A percentile compares a stretch with the other conserved stretches of the same genome.
Evolutionary conservation across 805 yeast genomes (phyloP).

Genomic region (Metschnikowia chrysomelidarum): DNA sequence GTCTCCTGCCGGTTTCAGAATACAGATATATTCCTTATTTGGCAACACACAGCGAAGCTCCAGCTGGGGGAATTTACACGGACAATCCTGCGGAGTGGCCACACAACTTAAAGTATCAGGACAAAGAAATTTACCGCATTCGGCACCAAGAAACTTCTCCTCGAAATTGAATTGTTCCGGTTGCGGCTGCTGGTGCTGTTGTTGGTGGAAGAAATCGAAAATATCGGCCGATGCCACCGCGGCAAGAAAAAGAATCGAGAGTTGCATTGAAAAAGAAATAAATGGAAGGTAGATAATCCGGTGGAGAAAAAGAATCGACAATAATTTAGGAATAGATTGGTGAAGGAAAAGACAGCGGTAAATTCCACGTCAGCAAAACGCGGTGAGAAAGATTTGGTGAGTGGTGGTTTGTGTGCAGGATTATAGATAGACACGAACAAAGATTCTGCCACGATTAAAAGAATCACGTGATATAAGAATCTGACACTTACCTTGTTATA

Average conservation of each 20-base stretch:
- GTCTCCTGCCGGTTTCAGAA: slow-evolving; percentile 69
- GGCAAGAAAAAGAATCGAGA: slow-evolving; percentile 10
- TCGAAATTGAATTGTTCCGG: slow-evolving; percentile 30
- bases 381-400: too few relatives aligned
- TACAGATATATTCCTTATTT: slow-evolving; percentile 68
- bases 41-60: slow-evolving; percentile 82
- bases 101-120: slow-evolving; percentile 85
- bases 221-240: slow-evolving; percentile 28
- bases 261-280: too few relatives aligned
- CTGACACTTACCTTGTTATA: too few relatives aligned
- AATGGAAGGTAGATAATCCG: too few relatives aligned
- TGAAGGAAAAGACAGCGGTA: too few relatives aligned
- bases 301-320: too few relatives aligned
- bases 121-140: slow-evolving; percentile 71
- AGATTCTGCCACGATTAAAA: too few relatives aligned
- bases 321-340: too few relatives aligned
- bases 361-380: too few relatives aligned
- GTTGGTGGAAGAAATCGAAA: slow-evolving; percentile 33
- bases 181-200: slow-evolving; percentile 10
- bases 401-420: too few relatives aligned
- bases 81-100: slow-evolving; percentile 64
- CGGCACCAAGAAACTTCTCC: slow-evolving; percentile 32
- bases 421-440: too few relatives aligned
- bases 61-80: slow-evolving; percentile 85
- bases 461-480: too few relatives aligned